These are phyloP conservation scores for Harringtonia aguacate DNA, from an alignment of 2,329 filamentous ascomycete genomes.

Conservation along the genomic window DNA sequence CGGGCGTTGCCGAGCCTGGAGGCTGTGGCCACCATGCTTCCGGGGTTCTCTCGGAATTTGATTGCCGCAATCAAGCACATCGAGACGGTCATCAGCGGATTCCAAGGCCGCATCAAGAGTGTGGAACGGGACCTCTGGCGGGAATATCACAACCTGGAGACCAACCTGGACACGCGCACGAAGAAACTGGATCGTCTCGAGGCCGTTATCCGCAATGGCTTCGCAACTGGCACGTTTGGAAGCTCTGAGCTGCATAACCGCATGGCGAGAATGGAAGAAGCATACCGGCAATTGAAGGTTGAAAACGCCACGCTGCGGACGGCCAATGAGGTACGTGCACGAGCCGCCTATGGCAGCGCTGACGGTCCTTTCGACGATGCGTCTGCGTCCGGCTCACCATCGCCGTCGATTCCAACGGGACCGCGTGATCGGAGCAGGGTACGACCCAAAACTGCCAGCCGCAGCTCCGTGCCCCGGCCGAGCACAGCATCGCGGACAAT, in stretches of 20 bases:
- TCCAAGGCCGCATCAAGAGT: slow-evolving; percentile 67
- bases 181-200: slow-evolving; percentile 87
- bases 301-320: slow-evolving; percentile 60
- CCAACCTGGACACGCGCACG: slow-evolving; percentile 64
- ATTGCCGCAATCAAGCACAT: slow-evolving; percentile 78
- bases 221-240: slow-evolving; percentile 37
- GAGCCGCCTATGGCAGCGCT: slow-evolving; percentile 31
- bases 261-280: slow-evolving; percentile 45
- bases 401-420: slow-evolving; percentile 42
- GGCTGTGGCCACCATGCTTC: slow-evolving; percentile 73
- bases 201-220: slow-evolving; percentile 58
- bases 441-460: slow-evolving; percentile 10
- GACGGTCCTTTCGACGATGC: slow-evolving; percentile 21
- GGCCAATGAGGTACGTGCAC: slow-evolving; percentile 45
- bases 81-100: slow-evolving; percentile 66
- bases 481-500: slow-evolving; percentile 13
- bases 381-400: slow-evolving; percentile 30
- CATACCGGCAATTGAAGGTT: slow-evolving; percentile 52
- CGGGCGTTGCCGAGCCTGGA: slow-evolving; percentile 75
- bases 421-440: slow-evolving; percentile 29
- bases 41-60: slow-evolving; percentile 84
- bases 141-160: slow-evolving; percentile 80
- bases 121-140: slow-evolving; percentile 88
- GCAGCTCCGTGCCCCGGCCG: slow-evolving; percentile 12
- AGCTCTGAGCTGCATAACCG: slow-evolving; percentile 28